phyloP scores from a whole-genome alignment of 768 basidiomycete species.

The Hericium alpestre region DNA sequence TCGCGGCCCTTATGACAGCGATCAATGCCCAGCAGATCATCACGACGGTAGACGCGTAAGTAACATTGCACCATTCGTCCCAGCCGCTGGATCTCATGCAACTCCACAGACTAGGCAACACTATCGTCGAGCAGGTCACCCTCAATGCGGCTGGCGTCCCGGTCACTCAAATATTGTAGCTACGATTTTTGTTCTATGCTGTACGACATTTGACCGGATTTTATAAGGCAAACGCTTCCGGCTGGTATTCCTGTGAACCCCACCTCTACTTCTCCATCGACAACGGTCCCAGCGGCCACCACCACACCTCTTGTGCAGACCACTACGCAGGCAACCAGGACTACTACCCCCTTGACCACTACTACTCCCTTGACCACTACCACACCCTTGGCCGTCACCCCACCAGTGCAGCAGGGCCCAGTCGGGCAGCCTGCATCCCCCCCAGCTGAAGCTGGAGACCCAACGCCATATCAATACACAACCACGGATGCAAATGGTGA shows the following conservation, averaged over 20 bases:
- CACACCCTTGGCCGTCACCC: constrained; percentile 2
- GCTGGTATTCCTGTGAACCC: constrained; percentile 9
- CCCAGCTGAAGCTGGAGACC: constrained; percentile 7
- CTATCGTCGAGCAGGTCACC: constrained; percentile 41
- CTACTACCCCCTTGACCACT: constrained; percentile 14
- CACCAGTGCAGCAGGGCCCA: constrained; percentile 31
- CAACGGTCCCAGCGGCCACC: constrained; percentile 15
- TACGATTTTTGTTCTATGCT: background rate
- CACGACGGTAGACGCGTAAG: constrained; percentile 40
- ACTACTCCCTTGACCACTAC: constrained; percentile 14
- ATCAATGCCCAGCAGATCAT: constrained; percentile 29
- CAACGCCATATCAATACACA: constrained; percentile 22
- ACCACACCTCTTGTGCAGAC: constrained; percentile 6
- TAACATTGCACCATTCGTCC: background rate
- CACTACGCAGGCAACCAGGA: constrained; percentile 6
- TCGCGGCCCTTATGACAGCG: constrained; percentile 13
- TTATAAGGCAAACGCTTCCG: constrained; percentile 12
- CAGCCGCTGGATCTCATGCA: constrained; percentile 3
- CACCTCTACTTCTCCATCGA: constrained; percentile 7
- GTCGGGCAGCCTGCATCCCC: constrained; percentile 42
- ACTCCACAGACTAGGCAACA: constrained; percentile 31
- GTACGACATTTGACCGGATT: background rate
- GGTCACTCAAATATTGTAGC: constrained; percentile 36
- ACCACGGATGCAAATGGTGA: constrained; percentile 25
- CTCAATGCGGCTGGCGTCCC: constrained; percentile 29